phyloP scores from a whole-genome alignment of 352 stramenopile species.

The Peronosclerospora sorghi region DNA sequence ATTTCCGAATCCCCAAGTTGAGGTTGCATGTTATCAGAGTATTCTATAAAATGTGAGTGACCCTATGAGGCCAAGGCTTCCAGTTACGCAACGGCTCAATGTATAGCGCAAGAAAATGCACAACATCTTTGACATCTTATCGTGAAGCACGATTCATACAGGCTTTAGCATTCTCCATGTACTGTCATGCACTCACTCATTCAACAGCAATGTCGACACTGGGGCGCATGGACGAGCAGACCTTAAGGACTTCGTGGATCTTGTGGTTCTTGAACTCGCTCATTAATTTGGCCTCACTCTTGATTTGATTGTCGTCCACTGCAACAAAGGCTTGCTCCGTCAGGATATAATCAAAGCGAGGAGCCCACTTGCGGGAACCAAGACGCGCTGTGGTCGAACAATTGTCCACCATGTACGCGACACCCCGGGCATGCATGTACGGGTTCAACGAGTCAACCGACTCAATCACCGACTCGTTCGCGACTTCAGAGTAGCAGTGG shows the following conservation, averaged over 20 bases:
- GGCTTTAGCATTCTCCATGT: too few species aligned
- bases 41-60: too few species aligned
- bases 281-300: conserved; percentile 81
- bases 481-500: conserved; percentile 96
- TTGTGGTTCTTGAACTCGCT: conserved; percentile 92
- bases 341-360: conserved; percentile 97
- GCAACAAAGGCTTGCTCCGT: conserved; percentile 95
- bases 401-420: conserved; percentile 99
- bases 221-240: conserved; percentile 93
- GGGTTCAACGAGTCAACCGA: conserved; percentile 96
- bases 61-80: too few species aligned
- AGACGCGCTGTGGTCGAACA: conserved; percentile 98
- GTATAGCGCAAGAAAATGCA: too few species aligned
- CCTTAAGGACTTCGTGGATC: conserved; percentile 92
- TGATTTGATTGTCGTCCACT: conserved; percentile 89
- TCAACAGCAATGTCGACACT: conserved; percentile 91
- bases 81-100: too few species aligned
- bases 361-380: conserved; percentile 95
- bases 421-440: conserved; percentile 97
- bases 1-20: too few species aligned
- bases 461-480: conserved; percentile 98
- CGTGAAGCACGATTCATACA: too few species aligned
- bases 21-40: too few species aligned
- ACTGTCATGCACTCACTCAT: conserved; percentile 21
- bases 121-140: conserved; percentile 5